Percentiles rank a stretch among this genome's conserved stretches.
Conservation (phyloP, 2,329 filamentous ascomycete genomes). For the Trichoderma sp. region DNA sequence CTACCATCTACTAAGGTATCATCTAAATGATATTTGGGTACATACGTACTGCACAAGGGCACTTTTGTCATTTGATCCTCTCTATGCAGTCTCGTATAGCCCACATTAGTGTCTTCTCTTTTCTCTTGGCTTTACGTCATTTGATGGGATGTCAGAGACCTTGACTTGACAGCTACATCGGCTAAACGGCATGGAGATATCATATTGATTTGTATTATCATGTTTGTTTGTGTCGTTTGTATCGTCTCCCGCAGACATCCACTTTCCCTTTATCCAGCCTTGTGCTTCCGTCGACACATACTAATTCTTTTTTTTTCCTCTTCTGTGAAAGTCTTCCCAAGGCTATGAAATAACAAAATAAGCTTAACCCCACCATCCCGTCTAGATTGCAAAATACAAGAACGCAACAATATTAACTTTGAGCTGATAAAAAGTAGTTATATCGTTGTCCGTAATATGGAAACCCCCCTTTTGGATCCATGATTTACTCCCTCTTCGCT, state of each 20-base stretch:
- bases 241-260: conserved; percentile 23
- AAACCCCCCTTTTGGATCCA: conserved; percentile 30
- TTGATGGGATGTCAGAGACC: neutral
- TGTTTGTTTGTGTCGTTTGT: conserved; percentile 27
- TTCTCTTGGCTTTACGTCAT: conserved; percentile 26
- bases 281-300: conserved; percentile 10
- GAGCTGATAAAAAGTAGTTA: conserved; percentile 13
- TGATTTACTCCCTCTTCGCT: conserved; percentile 14
- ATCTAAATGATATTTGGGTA: neutral
- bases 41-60: neutral
- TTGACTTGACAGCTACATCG: conserved; percentile 10
- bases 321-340: conserved; percentile 26
- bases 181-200: conserved; percentile 9
- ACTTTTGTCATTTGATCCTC: conserved; percentile 8
- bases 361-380: conserved; percentile 35
- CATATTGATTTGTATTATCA: conserved; percentile 29
- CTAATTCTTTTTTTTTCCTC: neutral
- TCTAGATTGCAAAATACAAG: conserved; percentile 44
- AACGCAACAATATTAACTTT: conserved; percentile 35
- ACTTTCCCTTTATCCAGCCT: conserved; percentile 26
- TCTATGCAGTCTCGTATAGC: conserved; percentile 15
- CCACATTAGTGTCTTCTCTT: conserved; percentile 18
- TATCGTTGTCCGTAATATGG: conserved; percentile 26
- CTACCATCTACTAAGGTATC: conserved; percentile 4
- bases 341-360: conserved; percentile 25